Base-by-base conservation (phyloP, 75 land plant genomes). In the Cupressus sempervirens region DNA sequence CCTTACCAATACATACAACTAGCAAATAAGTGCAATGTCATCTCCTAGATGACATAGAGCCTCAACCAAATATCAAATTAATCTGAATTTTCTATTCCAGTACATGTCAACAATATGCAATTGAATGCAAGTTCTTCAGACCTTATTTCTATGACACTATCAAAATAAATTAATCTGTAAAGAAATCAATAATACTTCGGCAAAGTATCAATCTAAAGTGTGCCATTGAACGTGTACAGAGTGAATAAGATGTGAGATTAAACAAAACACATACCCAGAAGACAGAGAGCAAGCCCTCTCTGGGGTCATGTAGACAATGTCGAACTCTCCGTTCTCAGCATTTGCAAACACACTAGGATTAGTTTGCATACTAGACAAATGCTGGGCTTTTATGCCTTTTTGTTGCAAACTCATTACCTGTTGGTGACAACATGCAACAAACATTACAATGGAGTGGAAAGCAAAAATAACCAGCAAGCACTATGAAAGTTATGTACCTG, bases 381-480 rank as follows among this genome's bases (percentile, higher is more conserved):
- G 90, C 76, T 96, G 93, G 62, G 97, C 96, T 58, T 86, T 91
- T 38, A 96, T 92, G 13, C 94, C 96, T 43, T 92, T 77, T 82
- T 92, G 92, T 68, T 91, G 91, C 48, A 96, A 82, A 75, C 91
- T 89, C 97, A 96, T 96, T 18, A 96, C 97, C 97, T 95, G 80
- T 38, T 70, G 9, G 50, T 18, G n/a, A 32, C 73, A n/a, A 10
- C 34, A 74, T 9, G 18, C 38, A 86, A 75, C 54, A 41, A 72
- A 73, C 82, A 15, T 50, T 38, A 18, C 50, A 20, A 53, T 26
- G 82, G 1, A 32, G 46, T 62, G 13, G 18, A 20, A 85, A 12
- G 30, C 32, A 68, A 41, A 65, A 67, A 2, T 16, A n/a, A 29
- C 53, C 58, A 9, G 18, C 40, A 56, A 88, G 52, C 82, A 16